Conservation (phyloP, 306 rosid genomes). For the Prunus mume region DNA sequence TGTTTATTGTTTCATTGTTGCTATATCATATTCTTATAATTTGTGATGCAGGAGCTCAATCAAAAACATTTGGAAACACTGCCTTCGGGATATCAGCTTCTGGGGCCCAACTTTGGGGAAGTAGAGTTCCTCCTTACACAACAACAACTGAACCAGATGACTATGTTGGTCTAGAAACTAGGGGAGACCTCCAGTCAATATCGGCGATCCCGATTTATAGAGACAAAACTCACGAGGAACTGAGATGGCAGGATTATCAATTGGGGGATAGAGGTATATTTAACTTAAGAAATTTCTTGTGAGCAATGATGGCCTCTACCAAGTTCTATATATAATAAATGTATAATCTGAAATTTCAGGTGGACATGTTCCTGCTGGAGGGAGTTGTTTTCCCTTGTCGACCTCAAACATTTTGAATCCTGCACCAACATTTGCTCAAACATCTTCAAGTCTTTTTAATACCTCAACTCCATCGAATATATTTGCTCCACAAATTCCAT, state of each 20-base stretch:
- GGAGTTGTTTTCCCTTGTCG: constrained; percentile 50
- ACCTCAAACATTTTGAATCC: constrained; percentile 49
- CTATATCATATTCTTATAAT: no score
- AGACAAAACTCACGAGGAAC: constrained; percentile 94
- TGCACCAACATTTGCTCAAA: constrained; percentile 55
- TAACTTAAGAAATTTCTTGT: not conserved
- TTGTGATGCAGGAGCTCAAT: constrained; percentile 53
- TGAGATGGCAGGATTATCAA: constrained; percentile 98
- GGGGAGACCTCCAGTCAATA: constrained; percentile 44
- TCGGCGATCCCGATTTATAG: constrained; percentile 86
- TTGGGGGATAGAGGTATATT: constrained; percentile 74
- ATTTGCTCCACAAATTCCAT: constrained; percentile 59
- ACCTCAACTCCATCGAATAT: constrained; percentile 49
- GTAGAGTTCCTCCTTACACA: constrained; percentile 62
- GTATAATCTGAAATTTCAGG: constrained; percentile 39
- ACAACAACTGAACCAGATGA: constrained; percentile 73
- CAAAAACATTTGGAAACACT: constrained; percentile 63
- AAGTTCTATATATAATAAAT: not conserved
- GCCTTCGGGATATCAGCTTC: constrained; percentile 62
- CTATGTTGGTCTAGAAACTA: constrained; percentile 30
- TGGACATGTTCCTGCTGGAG: constrained; percentile 66
- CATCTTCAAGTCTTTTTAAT: constrained; percentile 65
- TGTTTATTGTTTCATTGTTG: no score
- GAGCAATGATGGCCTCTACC: constrained; percentile 4
- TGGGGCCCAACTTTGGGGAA: constrained; percentile 84